A percentile compares a stretch with the other conserved stretches of the same genome.
phyloP scores from a whole-genome alignment of 495 filamentous ascomycete species.

The Paragyromitra xinjiangensis region DNA sequence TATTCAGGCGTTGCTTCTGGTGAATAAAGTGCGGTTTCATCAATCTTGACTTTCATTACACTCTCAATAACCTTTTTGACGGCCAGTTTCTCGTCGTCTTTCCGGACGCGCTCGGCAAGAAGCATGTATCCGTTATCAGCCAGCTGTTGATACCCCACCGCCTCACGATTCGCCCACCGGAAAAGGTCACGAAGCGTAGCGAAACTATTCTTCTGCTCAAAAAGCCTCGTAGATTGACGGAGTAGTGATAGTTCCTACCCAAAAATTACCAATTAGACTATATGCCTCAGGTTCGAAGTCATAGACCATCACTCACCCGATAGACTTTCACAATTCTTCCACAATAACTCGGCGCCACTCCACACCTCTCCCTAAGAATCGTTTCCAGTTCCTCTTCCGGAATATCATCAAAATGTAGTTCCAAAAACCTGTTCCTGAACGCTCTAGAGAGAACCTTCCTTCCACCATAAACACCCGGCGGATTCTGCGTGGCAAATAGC shows the following conservation, averaged over 20 bases:
- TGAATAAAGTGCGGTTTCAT: constrained; percentile 76
- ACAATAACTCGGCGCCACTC: constrained; percentile 88
- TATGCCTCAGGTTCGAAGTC: background rate
- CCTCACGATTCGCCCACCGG: constrained; percentile 89
- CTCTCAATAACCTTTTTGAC: constrained; percentile 90
- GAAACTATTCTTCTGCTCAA: constrained; percentile 97
- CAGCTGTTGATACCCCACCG: constrained; percentile 85
- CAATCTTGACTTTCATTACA: constrained; percentile 86
- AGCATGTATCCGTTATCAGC: constrained; percentile 96
- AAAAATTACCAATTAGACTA: constrained; percentile 1
- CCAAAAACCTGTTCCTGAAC: constrained; percentile 95
- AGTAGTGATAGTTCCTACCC: constrained; percentile 76
- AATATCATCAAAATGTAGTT: constrained; percentile 98
- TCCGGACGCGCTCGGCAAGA: constrained; percentile 91
- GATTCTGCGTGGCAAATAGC: constrained; percentile 99
- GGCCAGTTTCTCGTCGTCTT: constrained; percentile 80
- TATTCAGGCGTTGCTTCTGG: constrained; percentile 65
- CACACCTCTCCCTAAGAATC: constrained; percentile 86
- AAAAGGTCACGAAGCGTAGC: constrained; percentile 97
- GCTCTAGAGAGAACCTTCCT: constrained; percentile 91
- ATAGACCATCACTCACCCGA: constrained; percentile 60
- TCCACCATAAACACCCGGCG: constrained; percentile 93
- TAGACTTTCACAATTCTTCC: constrained; percentile 92
- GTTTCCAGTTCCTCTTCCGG: constrained; percentile 93
- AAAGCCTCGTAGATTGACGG: constrained; percentile 86